Evolutionary conservation across 345 rosid species (phyloP), one percentile per base, ranked within the genome.

Genomic region (Gossypium mustelinum): DNA sequence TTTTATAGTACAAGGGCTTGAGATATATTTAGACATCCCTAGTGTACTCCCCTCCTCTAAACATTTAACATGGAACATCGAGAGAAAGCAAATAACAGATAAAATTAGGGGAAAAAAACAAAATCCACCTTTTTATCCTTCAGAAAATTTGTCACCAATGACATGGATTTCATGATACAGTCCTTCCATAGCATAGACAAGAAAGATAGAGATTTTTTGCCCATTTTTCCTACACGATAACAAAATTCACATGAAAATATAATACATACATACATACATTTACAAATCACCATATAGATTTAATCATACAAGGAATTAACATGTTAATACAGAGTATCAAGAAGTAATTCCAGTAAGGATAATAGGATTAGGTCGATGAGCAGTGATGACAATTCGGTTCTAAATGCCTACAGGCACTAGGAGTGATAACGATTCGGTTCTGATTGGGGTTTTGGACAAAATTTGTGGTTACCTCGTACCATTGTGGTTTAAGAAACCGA

Each of bases 171-270:
- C 68, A 76, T 3, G 79, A 76, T 44, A 76, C 79, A 45, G 79
- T 76, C 64, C 79, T 72, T 54, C 79, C 79, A n/a, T 76, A 76
- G 74, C 79, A 76, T 1, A 76, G 59, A 50, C 79, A 76, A 45
- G 79, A 47, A 58, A 76, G 79, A 59, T 76, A 76, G 7, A 76
- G 79, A 58, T 76, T 76, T 50, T 76, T 76, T 45, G 79, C 47
- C 79, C 79, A 76, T 70, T 76, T 76, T 69, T 76, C 79, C 79
- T 76, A 52, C 79, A 44, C n/a, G 69, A 43, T 39, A 41, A 14
- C 41, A 47, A 52, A 62, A 50, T 9, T 12, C 29, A 62, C 18
- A 48, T 74, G 34, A 48, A 8, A 8, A 8, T 11, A 61, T 59
- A 20, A 59, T 11, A 59, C 1, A 13, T 25, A 22, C 14, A 57